Evolutionary conservation across 2,329 filamentous ascomycete genomes (phyloP), one percentile per base, ranked within the genome.

Genomic region (Diaporthe citriasiana): DNA sequence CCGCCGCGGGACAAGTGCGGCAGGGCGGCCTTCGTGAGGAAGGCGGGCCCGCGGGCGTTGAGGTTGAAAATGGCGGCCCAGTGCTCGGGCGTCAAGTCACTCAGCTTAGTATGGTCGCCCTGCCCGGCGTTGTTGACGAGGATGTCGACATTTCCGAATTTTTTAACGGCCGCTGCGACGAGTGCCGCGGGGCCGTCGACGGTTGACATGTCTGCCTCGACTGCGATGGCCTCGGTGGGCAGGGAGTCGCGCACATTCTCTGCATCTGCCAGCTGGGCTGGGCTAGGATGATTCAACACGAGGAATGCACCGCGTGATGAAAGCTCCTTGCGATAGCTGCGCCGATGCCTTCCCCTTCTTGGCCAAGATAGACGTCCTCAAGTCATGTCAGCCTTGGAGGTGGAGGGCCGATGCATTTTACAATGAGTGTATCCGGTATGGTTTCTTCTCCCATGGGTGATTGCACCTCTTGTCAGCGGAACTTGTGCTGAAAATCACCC

Each of bases 131-230:
- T 71, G 53, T 71, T 71, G 25, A 71, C 53, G 30, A 60, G 10
- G 30, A 71, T 71, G 27, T 71, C 69, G 69, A 71, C 25, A 22
- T 8, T 38, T 12, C 70, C 70, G 27, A 63, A 71, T 19, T 13
- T 65, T 5, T 5, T 8, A 25, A 71, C 56, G 22, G 70, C 70
- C 19, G 70, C 42, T 6, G 12, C 25, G 47, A 68, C 7, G 33
- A 68, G 79, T 70, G 87, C 84, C 6, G 86, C 84, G 9, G 89
- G 89, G 9, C 88, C 88, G 25, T 86, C 86, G 51, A 88, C 85
- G 25, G 87, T 86, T 77, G 87, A 87, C 78, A 93, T 87, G 81
- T 93, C 91, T 47, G 91, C 91, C 30, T 85, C 79, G 74, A 84
- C 78, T 9, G 89, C 87, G 66, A 81, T 83, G 51, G 84, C 78